Evolutionary conservation across 352 stramenopile species (phyloP).

Genomic region (Pythium volutum): DNA sequence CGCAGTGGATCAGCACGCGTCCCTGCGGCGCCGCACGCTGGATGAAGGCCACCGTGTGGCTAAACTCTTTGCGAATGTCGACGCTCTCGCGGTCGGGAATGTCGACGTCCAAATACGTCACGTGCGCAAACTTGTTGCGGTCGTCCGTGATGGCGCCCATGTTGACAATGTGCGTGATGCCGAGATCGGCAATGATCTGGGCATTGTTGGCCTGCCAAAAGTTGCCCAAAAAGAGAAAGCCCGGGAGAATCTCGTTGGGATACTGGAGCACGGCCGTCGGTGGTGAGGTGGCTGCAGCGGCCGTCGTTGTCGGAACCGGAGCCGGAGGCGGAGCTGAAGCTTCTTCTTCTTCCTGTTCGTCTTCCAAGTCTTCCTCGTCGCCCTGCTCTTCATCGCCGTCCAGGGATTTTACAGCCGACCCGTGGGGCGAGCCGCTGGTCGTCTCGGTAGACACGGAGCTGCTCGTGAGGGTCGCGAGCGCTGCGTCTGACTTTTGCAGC

Average conservation of each 20-base stretch:
- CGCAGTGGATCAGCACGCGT: slow-evolving; percentile 78
- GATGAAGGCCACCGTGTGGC: slow-evolving; percentile 52
- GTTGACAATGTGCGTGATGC: slow-evolving; percentile 77
- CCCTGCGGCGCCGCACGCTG: slow-evolving; percentile 30
- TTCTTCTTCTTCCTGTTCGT: slow-evolving; percentile 9
- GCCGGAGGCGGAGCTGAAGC: not conserved
- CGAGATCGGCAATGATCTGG: slow-evolving; percentile 44
- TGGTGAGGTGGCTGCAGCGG: not conserved
- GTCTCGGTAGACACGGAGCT: slow-evolving; percentile 19
- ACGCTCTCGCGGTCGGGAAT: slow-evolving; percentile 60
- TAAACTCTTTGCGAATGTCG: slow-evolving; percentile 57
- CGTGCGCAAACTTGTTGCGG: slow-evolving; percentile 46
- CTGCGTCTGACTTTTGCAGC: slow-evolving; percentile 16
- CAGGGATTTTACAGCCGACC: not conserved
- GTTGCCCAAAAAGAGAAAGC: slow-evolving; percentile 72
- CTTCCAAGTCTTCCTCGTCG: not conserved
- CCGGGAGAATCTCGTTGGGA: slow-evolving; percentile 75
- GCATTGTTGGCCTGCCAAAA: slow-evolving; percentile 78
- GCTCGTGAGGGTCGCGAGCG: slow-evolving; percentile 4
- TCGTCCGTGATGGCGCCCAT: slow-evolving; percentile 61
- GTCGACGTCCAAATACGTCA: slow-evolving; percentile 64
- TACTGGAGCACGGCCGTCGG: slow-evolving; percentile 35
- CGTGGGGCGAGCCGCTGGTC: not conserved
- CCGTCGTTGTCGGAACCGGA: slow-evolving; percentile 10
- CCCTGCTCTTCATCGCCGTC: slow-evolving; percentile 14